phyloP scores from a whole-genome alignment of 2,329 filamentous ascomycete species.

The Dactylellina sp. region DNA sequence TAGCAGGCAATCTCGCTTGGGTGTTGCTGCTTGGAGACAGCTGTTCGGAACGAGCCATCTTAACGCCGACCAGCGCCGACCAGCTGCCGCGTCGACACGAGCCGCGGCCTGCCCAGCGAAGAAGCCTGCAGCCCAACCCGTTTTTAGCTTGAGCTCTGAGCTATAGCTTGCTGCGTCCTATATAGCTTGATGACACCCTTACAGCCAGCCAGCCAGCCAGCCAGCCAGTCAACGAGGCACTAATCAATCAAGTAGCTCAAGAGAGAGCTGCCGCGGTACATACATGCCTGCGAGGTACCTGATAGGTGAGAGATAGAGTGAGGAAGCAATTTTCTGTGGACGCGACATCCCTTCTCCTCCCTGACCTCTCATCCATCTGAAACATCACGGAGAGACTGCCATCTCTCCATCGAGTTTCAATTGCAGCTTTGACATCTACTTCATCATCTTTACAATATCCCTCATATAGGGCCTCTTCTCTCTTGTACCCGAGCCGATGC shows the following conservation, averaged over 20 bases:
- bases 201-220: background rate
- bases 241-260: no score
- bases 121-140: background rate
- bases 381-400: constrained; percentile 25
- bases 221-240: no score
- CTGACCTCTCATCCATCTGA: constrained; percentile 25
- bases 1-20: constrained; percentile 17
- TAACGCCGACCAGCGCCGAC: constrained; percentile 40
- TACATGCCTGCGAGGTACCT: no score
- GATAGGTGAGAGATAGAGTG: background rate
- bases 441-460: background rate
- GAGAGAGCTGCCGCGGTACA: no score
- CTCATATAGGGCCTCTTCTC: background rate
- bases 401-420: constrained; percentile 22
- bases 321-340: constrained; percentile 24
- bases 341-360: constrained; percentile 46
- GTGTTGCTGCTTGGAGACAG: constrained; percentile 13
- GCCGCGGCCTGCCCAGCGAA: background rate
- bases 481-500: constrained; percentile 16
- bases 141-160: background rate
- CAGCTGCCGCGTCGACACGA: constrained; percentile 5
- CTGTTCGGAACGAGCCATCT: constrained; percentile 25
- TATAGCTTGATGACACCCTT: background rate
- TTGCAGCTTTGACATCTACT: constrained; percentile 30
- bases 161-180: background rate